Conservation (phyloP, 257 asterid species). For the Gardenia jasminoides region DNA sequence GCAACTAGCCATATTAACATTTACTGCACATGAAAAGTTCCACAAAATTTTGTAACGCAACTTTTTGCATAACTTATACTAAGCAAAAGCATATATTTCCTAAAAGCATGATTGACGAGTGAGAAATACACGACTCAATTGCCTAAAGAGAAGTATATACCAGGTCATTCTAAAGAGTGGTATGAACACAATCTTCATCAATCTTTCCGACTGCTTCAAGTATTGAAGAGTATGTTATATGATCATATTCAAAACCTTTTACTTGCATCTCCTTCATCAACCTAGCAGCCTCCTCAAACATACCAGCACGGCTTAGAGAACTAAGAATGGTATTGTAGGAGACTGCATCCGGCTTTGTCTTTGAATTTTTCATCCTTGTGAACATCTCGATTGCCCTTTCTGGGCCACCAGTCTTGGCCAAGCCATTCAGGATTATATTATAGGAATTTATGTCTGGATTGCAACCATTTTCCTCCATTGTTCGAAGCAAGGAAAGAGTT, state of each 20-base stretch:
- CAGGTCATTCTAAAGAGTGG: constrained; percentile 13
- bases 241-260: constrained; percentile 40
- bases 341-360: constrained; percentile 34
- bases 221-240: constrained; percentile 42
- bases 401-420: constrained; percentile 34
- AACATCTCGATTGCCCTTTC: constrained; percentile 38
- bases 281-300: constrained; percentile 53
- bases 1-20: background rate
- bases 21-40: background rate
- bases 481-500: constrained; percentile 33
- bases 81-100: too few relatives aligned
- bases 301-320: constrained; percentile 45
- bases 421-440: constrained; percentile 43
- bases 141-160: background rate
- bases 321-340: constrained; percentile 44
- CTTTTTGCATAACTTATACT: too few relatives aligned
- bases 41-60: background rate
- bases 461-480: constrained; percentile 39
- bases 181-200: constrained; percentile 20
- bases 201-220: constrained; percentile 46
- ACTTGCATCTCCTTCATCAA: constrained; percentile 50
- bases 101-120: too few relatives aligned
- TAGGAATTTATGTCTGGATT: constrained; percentile 40
- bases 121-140: background rate
- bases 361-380: constrained; percentile 34